A percentile compares a stretch with the other conserved stretches of the same genome.
Evolutionary conservation across 345 rosid genomes (phyloP).

Genomic region (Eucalyptus erythrocorys): DNA sequence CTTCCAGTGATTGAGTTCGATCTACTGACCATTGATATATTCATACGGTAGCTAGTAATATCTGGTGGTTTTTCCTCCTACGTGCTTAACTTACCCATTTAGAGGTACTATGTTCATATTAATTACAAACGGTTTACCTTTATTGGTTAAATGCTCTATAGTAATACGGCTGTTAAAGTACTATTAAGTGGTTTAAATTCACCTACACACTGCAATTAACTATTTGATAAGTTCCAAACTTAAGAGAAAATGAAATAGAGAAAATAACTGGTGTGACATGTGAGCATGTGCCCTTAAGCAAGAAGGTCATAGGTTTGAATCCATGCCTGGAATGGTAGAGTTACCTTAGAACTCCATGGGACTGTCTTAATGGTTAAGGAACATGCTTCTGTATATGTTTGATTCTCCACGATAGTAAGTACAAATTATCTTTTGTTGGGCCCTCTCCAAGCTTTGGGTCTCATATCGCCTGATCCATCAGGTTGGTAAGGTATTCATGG

Average conservation of each 20-base stretch:
- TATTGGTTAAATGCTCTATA: neutral
- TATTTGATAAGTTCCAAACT: neutral
- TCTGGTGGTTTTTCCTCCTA: neutral
- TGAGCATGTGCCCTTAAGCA: neutral
- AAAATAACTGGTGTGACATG: neutral
- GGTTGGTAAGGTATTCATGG: neutral
- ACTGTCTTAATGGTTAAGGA: neutral
- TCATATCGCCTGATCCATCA: neutral
- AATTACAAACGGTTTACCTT: neutral
- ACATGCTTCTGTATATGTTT: neutral
- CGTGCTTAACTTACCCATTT: neutral
- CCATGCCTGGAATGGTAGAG: neutral
- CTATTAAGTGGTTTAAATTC: neutral
- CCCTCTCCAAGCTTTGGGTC: neutral
- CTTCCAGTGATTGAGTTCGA: neutral
- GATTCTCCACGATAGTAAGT: neutral
- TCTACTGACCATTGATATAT: neutral
- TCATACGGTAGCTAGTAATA: neutral
- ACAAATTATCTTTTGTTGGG: neutral
- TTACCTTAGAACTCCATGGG: neutral
- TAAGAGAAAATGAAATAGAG: neutral
- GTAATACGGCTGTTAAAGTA: neutral
- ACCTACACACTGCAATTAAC: neutral
- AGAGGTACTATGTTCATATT: neutral
- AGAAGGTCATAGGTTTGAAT: neutral